These are phyloP conservation scores for Epichloe gansuensis DNA, from an alignment of 2,329 filamentous ascomycete species.

Conservation along the genomic window DNA sequence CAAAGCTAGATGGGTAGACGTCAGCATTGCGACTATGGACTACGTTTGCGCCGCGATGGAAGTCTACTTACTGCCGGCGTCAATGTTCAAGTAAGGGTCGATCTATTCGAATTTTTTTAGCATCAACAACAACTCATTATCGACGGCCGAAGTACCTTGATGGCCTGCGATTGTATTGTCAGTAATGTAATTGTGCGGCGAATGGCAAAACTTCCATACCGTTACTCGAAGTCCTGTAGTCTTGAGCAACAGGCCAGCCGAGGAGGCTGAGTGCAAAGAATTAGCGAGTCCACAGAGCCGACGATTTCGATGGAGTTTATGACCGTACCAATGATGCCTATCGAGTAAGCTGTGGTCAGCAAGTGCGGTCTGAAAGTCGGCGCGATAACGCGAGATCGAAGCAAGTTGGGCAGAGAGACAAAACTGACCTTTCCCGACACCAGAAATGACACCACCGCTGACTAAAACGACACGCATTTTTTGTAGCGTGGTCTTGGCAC, in stretches of 20 bases:
- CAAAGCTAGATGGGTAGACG: constrained; percentile 4
- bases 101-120: constrained; percentile 18
- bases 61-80: constrained; percentile 13
- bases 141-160: not conserved
- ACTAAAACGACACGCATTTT: constrained; percentile 20
- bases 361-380: not conserved
- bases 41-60: not conserved
- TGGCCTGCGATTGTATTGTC: not conserved
- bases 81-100: constrained; percentile 36
- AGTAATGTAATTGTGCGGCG: not conserved
- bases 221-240: constrained; percentile 15
- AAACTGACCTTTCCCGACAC: constrained; percentile 44
- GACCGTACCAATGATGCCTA: constrained; percentile 6
- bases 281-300: not conserved
- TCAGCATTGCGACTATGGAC: not conserved
- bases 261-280: constrained; percentile 39
- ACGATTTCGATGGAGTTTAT: too few relatives aligned
- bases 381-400: not conserved
- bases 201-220: constrained; percentile 1
- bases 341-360: not conserved
- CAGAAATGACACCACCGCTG: constrained; percentile 39
- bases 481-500: not conserved
- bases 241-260: constrained; percentile 44
- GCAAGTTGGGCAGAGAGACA: not conserved
- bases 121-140: not conserved